A percentile compares a stretch with the other conserved stretches of the same genome.
phyloP scores from a whole-genome alignment of 176 grass and related monocot genomes.

The Oryza meridionalis region DNA sequence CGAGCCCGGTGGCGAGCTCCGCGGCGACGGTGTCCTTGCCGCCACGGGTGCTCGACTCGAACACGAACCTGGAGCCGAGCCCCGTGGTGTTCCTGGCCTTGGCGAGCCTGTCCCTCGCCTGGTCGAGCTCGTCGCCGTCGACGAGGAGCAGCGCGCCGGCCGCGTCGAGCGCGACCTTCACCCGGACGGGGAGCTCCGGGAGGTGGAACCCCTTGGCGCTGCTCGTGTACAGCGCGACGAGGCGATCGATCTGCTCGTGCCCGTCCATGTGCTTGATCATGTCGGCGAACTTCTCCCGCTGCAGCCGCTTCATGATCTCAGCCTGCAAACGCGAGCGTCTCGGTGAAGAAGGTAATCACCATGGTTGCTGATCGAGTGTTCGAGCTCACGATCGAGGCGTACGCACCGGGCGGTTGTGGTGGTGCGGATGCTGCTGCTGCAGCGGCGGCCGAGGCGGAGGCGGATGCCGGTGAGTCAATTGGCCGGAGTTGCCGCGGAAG shows the following conservation, averaged over 20 bases:
- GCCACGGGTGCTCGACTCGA: slow-evolving; percentile 68
- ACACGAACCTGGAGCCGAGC: slow-evolving; percentile 69
- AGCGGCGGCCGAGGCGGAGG: not conserved
- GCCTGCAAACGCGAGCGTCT: slow-evolving; percentile 24
- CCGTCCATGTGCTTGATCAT: slow-evolving; percentile 63
- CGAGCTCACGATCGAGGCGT: not conserved
- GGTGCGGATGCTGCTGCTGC: not conserved
- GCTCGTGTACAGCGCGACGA: slow-evolving; percentile 50
- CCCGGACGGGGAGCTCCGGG: slow-evolving; percentile 37
- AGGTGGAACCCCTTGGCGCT: slow-evolving; percentile 41
- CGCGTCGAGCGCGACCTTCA: slow-evolving; percentile 39
- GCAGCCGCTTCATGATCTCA: slow-evolving; percentile 73
- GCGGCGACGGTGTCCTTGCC: slow-evolving; percentile 73
- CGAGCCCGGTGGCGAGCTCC: slow-evolving; percentile 54
- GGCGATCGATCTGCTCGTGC: slow-evolving; percentile 66
- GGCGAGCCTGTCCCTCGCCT: slow-evolving; percentile 26
- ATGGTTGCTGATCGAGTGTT: not conserved
- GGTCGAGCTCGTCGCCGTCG: slow-evolving; percentile 11
- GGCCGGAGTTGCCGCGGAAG: slow-evolving; percentile 30
- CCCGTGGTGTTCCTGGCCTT: slow-evolving; percentile 52
- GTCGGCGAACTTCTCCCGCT: slow-evolving; percentile 64
- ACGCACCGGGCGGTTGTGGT: slow-evolving; percentile 41
- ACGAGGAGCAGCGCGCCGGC: slow-evolving; percentile 47
- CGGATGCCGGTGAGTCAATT: not conserved
- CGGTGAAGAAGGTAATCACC: not conserved